These are phyloP conservation scores for Suhomyces choctaworum DNA, from an alignment of 1,139 yeast species.

Conservation along the genomic window DNA sequence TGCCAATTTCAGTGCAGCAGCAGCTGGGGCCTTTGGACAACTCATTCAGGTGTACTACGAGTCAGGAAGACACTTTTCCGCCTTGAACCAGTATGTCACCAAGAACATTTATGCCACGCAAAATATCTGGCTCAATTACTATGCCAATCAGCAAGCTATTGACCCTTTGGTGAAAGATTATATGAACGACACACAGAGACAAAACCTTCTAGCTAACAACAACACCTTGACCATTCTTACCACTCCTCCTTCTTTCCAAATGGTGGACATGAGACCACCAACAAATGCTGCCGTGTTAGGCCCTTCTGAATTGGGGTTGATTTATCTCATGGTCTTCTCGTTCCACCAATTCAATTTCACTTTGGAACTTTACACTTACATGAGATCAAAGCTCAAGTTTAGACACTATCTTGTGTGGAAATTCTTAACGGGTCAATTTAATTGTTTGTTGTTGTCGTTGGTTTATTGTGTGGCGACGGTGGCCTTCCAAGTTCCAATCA, in stretches of 20 bases:
- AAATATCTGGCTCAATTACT: slow-evolving; percentile 22
- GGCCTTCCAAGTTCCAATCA: slow-evolving; percentile 58
- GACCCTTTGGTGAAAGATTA: slow-evolving; percentile 22
- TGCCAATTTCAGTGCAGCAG: slow-evolving; percentile 20
- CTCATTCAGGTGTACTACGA: slow-evolving; percentile 46
- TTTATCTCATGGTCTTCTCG: slow-evolving; percentile 35
- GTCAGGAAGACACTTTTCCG: slow-evolving; percentile 54
- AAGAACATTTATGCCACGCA: slow-evolving; percentile 39
- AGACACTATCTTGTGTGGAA: slow-evolving; percentile 52
- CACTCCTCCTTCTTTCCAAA: slow-evolving; percentile 22
- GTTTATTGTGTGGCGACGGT: slow-evolving; percentile 59
- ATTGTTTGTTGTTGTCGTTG: slow-evolving; percentile 54
- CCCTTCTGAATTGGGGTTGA: slow-evolving; percentile 36
- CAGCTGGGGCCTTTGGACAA: slow-evolving; percentile 14
- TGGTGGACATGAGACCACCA: slow-evolving; percentile 26
- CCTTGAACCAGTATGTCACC: slow-evolving; percentile 39
- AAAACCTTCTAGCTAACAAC: slow-evolving; percentile 18
- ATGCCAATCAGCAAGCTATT: slow-evolving; percentile 26
- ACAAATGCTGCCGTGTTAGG: slow-evolving; percentile 28
- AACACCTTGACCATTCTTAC: slow-evolving; percentile 22
- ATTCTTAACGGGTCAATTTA: slow-evolving; percentile 43
- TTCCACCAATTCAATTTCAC: slow-evolving; percentile 36
- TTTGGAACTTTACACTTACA: slow-evolving; percentile 22
- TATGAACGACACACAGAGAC: slow-evolving; percentile 15
- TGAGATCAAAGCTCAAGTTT: slow-evolving; percentile 37